phyloP scores from a whole-genome alignment of 306 rosid species.

The Prunus mume region DNA sequence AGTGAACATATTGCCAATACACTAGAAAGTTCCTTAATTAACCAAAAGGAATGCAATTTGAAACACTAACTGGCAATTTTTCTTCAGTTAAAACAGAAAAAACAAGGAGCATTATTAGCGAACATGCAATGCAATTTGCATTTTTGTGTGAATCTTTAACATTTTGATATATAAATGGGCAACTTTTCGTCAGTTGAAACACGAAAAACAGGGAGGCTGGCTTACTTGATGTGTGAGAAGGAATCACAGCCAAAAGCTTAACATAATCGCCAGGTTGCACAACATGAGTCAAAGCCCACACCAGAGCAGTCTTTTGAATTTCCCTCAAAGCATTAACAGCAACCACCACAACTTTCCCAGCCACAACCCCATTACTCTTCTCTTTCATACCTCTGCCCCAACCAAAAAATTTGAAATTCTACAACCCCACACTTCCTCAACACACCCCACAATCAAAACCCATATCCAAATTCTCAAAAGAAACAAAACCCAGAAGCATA shows the following conservation, averaged over 20 bases:
- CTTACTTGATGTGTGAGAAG: slow-evolving; percentile 61
- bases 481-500: slow-evolving; percentile 28
- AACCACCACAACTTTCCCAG: slow-evolving; percentile 82
- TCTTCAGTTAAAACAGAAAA: background rate
- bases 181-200: background rate
- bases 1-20: background rate
- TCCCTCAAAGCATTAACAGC: slow-evolving; percentile 84
- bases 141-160: background rate
- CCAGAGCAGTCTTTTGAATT: slow-evolving; percentile 66
- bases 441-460: slow-evolving; percentile 27
- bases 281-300: slow-evolving; percentile 98
- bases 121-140: background rate
- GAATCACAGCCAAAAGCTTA: slow-evolving; percentile 75
- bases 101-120: no score
- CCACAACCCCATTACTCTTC: slow-evolving; percentile 29
- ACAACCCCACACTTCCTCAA: slow-evolving; percentile 14
- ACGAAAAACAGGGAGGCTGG: slow-evolving; percentile 24
- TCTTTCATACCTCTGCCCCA: slow-evolving; percentile 44
- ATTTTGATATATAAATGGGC: slow-evolving; percentile 1
- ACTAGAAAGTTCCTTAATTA: background rate
- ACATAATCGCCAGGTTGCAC: slow-evolving; percentile 92
- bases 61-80: background rate
- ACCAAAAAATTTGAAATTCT: slow-evolving; percentile 3
- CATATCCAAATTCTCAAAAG: slow-evolving; percentile 27
- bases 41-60: background rate